phyloP scores from a whole-genome alignment of 2,329 filamentous ascomycete species.

The Aspergillus sp. region DNA sequence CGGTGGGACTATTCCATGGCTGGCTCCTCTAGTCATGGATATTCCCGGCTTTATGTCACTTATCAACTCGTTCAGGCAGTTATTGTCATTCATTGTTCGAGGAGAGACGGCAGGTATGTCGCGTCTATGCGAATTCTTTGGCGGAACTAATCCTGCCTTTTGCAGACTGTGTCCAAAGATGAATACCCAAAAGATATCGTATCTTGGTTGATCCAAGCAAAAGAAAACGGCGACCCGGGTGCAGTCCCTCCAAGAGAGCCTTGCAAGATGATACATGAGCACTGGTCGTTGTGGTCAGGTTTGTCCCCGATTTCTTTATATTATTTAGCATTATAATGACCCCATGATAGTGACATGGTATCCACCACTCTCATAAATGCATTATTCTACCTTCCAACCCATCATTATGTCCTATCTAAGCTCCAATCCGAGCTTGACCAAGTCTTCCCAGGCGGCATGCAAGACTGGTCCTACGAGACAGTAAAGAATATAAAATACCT shows the following conservation, averaged over 20 bases:
- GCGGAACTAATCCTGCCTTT: too few relatives aligned
- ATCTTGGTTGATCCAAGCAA: constrained; percentile 13
- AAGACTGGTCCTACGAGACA: constrained; percentile 13
- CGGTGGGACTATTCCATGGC: too few relatives aligned
- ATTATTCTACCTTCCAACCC: constrained; percentile 28
- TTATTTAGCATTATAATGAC: background rate
- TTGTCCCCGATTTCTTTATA: constrained; percentile 18
- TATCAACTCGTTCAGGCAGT: too few relatives aligned
- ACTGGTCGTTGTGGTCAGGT: constrained; percentile 16
- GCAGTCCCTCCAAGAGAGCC: constrained; percentile 7
- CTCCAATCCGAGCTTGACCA: constrained; percentile 26
- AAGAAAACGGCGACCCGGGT: constrained; percentile 6
- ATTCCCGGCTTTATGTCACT: too few relatives aligned
- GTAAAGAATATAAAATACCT: background rate
- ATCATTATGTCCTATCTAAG: constrained; percentile 21
- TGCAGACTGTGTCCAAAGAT: background rate
- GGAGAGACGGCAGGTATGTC: background rate
- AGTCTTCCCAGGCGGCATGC: constrained; percentile 17
- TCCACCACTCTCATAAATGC: background rate
- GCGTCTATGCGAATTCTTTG: too few relatives aligned
- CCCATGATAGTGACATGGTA: too few relatives aligned
- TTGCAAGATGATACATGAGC: constrained; percentile 12
- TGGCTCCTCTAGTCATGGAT: too few relatives aligned
- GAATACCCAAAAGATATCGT: constrained; percentile 12
- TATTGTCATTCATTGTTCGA: too few relatives aligned